Evolutionary conservation across 257 asterid species (phyloP).

Genomic region (Solanum tarapatanum): DNA sequence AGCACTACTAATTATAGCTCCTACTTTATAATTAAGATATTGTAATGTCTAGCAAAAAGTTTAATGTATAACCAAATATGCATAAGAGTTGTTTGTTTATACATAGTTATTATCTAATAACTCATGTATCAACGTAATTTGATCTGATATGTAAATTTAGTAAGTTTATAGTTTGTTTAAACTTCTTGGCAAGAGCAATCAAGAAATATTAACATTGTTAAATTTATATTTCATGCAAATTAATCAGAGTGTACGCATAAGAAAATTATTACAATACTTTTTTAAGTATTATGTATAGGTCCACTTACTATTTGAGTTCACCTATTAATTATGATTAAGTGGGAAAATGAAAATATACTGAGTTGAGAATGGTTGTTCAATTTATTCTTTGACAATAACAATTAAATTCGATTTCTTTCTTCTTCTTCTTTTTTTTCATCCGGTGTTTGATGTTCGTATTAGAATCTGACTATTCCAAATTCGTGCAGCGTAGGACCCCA

Average conservation of each 20-base stretch:
- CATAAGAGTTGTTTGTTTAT: background rate
- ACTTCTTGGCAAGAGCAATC: background rate
- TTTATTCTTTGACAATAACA: background rate
- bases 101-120: background rate
- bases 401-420: too few species aligned
- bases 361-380: background rate
- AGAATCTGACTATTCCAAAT: background rate
- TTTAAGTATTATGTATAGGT: background rate
- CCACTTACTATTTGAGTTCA: background rate
- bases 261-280: background rate
- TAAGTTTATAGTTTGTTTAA: background rate
- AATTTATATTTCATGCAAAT: background rate
- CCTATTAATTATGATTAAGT: background rate
- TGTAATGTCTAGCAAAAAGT: background rate
- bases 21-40: background rate
- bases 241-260: background rate
- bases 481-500: background rate
- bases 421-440: fast-evolving
- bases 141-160: background rate
- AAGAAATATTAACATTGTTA: background rate
- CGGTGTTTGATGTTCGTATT: background rate
- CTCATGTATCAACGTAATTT: background rate
- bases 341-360: background rate
- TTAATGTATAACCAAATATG: background rate
- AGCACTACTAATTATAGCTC: background rate